phyloP scores from a whole-genome alignment of 1,284 basidiomycete genomes.

The Cutaneotrichosporon sp. region DNA sequence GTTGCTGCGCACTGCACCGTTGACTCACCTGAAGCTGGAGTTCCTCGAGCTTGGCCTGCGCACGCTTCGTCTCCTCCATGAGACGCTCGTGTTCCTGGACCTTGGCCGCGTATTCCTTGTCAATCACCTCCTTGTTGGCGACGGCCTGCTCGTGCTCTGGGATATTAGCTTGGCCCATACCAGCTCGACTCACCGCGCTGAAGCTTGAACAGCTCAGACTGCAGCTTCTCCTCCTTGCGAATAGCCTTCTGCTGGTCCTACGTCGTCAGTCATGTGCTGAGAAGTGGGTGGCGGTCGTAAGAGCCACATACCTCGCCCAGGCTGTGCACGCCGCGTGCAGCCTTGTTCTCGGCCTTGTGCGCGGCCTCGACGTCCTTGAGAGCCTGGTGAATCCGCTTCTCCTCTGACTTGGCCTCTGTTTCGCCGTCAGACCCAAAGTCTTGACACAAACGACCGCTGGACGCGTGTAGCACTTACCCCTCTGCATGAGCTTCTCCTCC shows the following conservation, averaged over 20 bases:
- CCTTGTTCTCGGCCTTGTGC: slow-evolving; percentile 38
- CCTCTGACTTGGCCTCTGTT: slow-evolving; percentile 21
- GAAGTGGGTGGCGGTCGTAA: not conserved
- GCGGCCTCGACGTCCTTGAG: slow-evolving; percentile 36
- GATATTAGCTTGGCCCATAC: not conserved
- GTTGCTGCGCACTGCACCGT: not conserved
- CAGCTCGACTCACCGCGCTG: slow-evolving; percentile 25
- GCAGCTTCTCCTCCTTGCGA: slow-evolving; percentile 33
- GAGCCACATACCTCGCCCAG: slow-evolving; percentile 25
- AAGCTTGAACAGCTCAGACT: slow-evolving; percentile 30
- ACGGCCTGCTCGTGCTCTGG: slow-evolving; percentile 32
- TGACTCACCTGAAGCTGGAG: slow-evolving; percentile 23
- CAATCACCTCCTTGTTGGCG: slow-evolving; percentile 21
- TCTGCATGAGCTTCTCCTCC: slow-evolving; percentile 38
- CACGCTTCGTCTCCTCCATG: slow-evolving; percentile 20
- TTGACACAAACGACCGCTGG: not conserved
- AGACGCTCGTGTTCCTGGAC: slow-evolving; percentile 24
- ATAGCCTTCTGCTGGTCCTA: slow-evolving; percentile 36
- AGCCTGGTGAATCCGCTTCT: slow-evolving; percentile 29
- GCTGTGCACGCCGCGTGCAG: slow-evolving; percentile 30
- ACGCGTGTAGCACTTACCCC: slow-evolving; percentile 26
- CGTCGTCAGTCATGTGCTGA: not conserved
- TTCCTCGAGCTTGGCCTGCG: slow-evolving; percentile 28
- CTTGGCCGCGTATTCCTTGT: slow-evolving; percentile 22
- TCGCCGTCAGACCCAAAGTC: not conserved